Conservation (phyloP, 2,329 filamentous ascomycete genomes). For the Stagonosporopsis chrysanthemi region DNA sequence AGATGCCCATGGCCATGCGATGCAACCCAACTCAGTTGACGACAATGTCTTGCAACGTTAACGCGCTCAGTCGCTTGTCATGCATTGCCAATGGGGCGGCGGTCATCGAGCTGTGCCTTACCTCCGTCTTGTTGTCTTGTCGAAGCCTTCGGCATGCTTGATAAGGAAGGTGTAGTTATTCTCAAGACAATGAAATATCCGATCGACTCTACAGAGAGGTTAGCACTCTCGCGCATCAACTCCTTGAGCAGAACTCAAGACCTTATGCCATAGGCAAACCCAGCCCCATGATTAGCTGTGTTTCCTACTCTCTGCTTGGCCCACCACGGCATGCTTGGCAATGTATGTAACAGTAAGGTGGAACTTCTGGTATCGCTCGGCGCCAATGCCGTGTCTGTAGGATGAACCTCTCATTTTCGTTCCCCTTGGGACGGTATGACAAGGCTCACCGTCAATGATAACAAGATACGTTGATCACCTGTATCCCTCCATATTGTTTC, state of each 20-base stretch:
- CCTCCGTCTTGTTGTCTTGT: constrained; percentile 21
- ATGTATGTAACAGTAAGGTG: neutral
- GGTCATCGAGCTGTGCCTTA: constrained; percentile 1
- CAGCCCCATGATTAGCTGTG: constrained; percentile 5
- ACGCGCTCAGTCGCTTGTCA: neutral
- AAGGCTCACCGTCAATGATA: neutral
- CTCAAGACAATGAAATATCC: constrained; percentile 5
- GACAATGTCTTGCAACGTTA: neutral
- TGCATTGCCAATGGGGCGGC: constrained; percentile 5
- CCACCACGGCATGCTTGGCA: constrained; percentile 15
- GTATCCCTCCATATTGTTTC: neutral
- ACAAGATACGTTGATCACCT: constrained; percentile 19
- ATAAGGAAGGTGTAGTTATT: constrained; percentile 27
- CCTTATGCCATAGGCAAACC: neutral
- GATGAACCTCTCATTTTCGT: neutral
- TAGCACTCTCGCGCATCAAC: neutral
- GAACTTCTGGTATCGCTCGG: constrained; percentile 22
- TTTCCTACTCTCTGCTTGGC: constrained; percentile 13
- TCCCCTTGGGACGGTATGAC: neutral
- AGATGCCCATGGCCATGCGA: neutral
- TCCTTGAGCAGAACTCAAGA: neutral
- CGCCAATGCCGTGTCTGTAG: constrained; percentile 23
- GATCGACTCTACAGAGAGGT: neutral
- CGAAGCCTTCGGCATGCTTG: constrained; percentile 15
- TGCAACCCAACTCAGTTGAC: neutral